These are phyloP conservation scores for Spathaspora girioi DNA, from an alignment of 805 yeast species.

Conservation along the genomic window DNA sequence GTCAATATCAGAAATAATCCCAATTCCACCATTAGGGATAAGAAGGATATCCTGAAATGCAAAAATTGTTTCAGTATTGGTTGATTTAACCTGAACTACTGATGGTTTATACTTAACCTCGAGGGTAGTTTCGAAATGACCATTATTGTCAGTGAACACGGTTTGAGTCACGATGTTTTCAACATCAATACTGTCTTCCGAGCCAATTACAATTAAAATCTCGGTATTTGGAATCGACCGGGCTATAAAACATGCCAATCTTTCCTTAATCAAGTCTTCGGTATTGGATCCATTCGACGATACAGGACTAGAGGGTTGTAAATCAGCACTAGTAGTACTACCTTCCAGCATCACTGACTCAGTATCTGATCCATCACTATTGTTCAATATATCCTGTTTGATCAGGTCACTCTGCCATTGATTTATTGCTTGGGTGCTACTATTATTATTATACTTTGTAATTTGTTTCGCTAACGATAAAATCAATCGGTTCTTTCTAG, in stretches of 20 bases:
- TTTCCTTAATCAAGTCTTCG: constrained; percentile 54
- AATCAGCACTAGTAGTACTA: constrained; percentile 2
- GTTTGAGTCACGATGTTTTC: constrained; percentile 23
- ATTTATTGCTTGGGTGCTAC: constrained; percentile 17
- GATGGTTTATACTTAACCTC: constrained; percentile 60
- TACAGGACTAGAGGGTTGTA: constrained; percentile 1
- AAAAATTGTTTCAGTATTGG: constrained; percentile 44
- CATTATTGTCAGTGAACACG: constrained; percentile 59
- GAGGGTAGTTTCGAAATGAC: constrained; percentile 57
- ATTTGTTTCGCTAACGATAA: constrained; percentile 67
- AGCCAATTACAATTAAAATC: constrained; percentile 52
- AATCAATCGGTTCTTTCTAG: constrained; percentile 67
- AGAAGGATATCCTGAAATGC: constrained; percentile 43
- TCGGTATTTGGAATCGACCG: constrained; percentile 59
- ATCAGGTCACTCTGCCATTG: constrained; percentile 24
- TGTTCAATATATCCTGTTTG: constrained; percentile 20
- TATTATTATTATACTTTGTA: constrained; percentile 34
- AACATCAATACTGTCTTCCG: constrained; percentile 31
- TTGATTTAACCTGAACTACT: constrained; percentile 48
- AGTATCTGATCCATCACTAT: constrained; percentile 14
- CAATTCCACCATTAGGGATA: constrained; percentile 50
- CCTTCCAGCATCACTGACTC: constrained; percentile 14
- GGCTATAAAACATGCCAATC: constrained; percentile 70
- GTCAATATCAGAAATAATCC: constrained; percentile 86
- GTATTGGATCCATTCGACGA: constrained; percentile 2